These are phyloP conservation scores for Candida jianshihensis DNA, from an alignment of 805 yeast species.

Conservation along the genomic window DNA sequence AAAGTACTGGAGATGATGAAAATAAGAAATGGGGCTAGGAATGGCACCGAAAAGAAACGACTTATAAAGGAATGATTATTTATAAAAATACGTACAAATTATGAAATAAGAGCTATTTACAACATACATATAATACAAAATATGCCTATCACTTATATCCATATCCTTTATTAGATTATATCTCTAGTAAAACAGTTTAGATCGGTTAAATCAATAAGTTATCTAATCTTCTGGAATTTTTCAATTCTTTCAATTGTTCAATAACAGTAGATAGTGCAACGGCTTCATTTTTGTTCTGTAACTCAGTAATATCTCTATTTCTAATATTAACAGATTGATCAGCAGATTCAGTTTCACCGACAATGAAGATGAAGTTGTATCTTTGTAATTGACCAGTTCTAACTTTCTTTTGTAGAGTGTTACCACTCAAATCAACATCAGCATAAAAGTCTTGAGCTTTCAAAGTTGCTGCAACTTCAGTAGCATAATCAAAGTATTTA, in stretches of 20 bases:
- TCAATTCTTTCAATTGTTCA: constrained; percentile 57
- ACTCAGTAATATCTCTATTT: constrained; percentile 89
- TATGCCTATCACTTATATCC: no score
- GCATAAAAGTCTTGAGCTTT: constrained; percentile 78
- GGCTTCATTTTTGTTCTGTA: constrained; percentile 89
- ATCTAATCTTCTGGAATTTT: constrained; percentile 68
- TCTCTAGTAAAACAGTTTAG: neutral
- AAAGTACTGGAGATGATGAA: constrained; percentile 9
- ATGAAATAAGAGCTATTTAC: neutral
- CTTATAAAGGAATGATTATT: neutral
- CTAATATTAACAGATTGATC: constrained; percentile 84
- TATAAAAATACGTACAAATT: no score
- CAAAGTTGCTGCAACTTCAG: constrained; percentile 61
- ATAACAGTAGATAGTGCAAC: constrained; percentile 68
- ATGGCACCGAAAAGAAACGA: neutral
- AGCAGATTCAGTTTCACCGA: constrained; percentile 89
- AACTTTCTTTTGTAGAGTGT: constrained; percentile 96
- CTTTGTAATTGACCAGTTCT: constrained; percentile 93
- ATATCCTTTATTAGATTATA: no score
- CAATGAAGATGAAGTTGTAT: constrained; percentile 93
- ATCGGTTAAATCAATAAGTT: constrained; percentile 38
- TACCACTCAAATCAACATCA: constrained; percentile 89
- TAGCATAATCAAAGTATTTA: constrained; percentile 86
- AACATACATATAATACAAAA: no score
- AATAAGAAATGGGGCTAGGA: constrained; percentile 13